Evolutionary conservation across 106 monocot species (phyloP).

Genomic region (Vanilla planifolia): DNA sequence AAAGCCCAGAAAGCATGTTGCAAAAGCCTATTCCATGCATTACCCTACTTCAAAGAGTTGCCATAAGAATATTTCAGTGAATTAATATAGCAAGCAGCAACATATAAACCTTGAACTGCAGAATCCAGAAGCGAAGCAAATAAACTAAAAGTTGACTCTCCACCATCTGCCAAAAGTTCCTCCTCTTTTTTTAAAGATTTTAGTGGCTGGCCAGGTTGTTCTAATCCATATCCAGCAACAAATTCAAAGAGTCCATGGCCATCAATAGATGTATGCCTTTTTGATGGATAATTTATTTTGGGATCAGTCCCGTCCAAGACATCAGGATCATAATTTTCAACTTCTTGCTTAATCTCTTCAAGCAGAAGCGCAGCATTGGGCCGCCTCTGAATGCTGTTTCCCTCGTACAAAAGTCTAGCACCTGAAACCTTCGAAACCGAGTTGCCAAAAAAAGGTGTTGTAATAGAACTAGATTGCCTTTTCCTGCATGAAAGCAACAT

Average conservation of each 20-base stretch:
- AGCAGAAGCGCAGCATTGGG: conserved; percentile 74
- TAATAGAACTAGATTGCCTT: conserved; percentile 58
- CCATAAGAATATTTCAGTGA: no score
- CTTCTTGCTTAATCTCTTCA: conserved; percentile 90
- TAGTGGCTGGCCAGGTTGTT: conserved; percentile 19
- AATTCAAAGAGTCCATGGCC: conserved; percentile 25
- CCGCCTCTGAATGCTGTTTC: conserved; percentile 63
- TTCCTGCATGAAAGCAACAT: conserved; percentile 26
- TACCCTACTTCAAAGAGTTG: no score
- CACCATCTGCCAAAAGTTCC: conserved; percentile 44
- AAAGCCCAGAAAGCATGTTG: no score
- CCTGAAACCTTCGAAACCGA: conserved; percentile 67
- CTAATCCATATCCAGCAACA: conserved; percentile 24
- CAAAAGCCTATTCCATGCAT: no score
- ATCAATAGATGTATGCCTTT: conserved; percentile 35
- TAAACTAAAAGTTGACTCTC: conserved; percentile 56
- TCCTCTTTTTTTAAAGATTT: conserved; percentile 60
- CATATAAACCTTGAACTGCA: conserved; percentile 76
- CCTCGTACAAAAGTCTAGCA: conserved; percentile 66
- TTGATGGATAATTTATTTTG: conserved; percentile 36
- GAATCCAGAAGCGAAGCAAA: conserved; percentile 94
- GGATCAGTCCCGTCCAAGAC: conserved; percentile 27
- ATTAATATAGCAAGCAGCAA: background rate
- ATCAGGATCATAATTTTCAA: conserved; percentile 47
- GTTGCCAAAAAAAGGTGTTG: conserved; percentile 47